Percentiles rank a stretch among this genome's conserved stretches.
Evolutionary conservation across 2,329 filamentous ascomycete genomes (phyloP).

Genomic region (Colletotrichum sp.): DNA sequence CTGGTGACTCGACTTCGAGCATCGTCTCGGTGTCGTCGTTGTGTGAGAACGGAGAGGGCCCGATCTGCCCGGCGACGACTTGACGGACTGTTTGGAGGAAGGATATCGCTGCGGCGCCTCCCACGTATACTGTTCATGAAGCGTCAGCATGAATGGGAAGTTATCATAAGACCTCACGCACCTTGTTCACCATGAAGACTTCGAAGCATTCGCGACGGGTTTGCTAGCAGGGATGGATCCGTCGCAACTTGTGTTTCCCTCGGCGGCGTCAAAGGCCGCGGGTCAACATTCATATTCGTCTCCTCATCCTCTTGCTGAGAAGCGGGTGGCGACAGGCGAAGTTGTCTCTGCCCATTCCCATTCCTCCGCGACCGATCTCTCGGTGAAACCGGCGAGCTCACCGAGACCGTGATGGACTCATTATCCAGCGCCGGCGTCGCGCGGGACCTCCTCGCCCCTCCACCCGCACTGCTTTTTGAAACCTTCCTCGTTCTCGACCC

Average conservation of each 20-base stretch:
- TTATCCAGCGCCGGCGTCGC: not conserved
- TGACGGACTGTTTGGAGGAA: not conserved
- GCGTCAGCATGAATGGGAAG: fast-evolving
- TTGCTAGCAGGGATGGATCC: not conserved
- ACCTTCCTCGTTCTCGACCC: not conserved
- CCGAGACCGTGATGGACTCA: not conserved
- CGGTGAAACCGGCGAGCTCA: not conserved
- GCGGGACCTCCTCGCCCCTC: not conserved
- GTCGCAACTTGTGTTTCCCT: not conserved
- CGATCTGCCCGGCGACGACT: not conserved
- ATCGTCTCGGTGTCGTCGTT: not conserved
- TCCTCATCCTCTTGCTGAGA: not conserved
- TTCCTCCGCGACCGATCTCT: not conserved
- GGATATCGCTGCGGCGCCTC: not conserved
- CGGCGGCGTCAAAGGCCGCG: not conserved
- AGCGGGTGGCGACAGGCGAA: not conserved
- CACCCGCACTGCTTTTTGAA: not conserved
- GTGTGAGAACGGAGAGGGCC: not conserved
- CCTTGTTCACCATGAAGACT: not conserved
- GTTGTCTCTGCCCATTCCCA: not conserved
- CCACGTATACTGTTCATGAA: not conserved
- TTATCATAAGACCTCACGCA: not conserved
- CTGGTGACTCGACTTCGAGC: not conserved
- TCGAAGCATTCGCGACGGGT: not conserved
- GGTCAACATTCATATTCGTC: not conserved